These are phyloP conservation scores for Helianthus tuberosus DNA, from an alignment of 129 eudicot genomes.

Conservation along the genomic window DNA sequence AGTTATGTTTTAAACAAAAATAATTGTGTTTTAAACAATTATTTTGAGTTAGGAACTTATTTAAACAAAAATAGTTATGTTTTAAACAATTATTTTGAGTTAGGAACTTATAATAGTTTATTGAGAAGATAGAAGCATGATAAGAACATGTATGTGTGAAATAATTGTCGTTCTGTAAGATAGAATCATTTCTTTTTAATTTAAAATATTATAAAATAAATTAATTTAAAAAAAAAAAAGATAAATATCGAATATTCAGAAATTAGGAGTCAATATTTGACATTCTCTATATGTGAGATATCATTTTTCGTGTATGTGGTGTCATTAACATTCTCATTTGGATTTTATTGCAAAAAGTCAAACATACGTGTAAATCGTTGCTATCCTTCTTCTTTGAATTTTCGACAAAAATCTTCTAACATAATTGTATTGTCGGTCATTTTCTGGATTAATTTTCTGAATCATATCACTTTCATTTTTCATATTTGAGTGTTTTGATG, in stretches of 20 bases:
- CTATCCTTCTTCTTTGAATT: background rate
- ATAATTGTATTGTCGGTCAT: no score
- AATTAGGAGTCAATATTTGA: slow-evolving; percentile 20
- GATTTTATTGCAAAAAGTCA: slow-evolving; percentile 26
- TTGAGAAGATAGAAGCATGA: background rate
- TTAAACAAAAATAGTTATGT: no score
- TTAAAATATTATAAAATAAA: background rate
- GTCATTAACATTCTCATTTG: slow-evolving; percentile 18
- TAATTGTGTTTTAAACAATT: background rate
- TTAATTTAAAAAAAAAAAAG: background rate
- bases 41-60: background rate
- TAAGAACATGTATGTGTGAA: background rate
- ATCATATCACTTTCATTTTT: no score
- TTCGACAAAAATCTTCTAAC: background rate
- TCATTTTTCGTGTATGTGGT: slow-evolving; percentile 13
- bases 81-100: no score
- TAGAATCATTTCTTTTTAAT: background rate
- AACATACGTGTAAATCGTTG: slow-evolving; percentile 8
- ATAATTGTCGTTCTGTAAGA: background rate
- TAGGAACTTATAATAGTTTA: background rate
- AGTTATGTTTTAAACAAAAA: background rate
- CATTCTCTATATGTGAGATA: background rate
- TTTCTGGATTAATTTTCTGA: no score
- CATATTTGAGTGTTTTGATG: no score
- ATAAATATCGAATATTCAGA: background rate